Conservation (phyloP, 129 eudicot genomes). For the Flaveria bidentis region DNA sequence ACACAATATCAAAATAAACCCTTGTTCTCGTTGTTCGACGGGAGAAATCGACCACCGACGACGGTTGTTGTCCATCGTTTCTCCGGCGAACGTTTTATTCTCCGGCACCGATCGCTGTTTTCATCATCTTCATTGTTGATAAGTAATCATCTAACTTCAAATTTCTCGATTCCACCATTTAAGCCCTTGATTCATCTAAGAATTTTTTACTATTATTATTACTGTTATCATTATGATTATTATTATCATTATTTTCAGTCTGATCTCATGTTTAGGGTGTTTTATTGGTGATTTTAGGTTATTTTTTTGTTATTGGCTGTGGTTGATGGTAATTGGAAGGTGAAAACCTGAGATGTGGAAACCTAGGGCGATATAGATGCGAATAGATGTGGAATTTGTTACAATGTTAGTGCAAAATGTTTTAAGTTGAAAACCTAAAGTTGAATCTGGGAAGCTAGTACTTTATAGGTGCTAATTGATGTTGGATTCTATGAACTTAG, state of each 20-base stretch:
- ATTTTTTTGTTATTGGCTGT: neutral
- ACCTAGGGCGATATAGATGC: neutral
- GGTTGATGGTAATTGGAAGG: neutral
- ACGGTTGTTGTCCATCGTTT: neutral
- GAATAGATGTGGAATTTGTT: neutral
- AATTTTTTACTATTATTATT: neutral
- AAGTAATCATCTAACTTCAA: neutral
- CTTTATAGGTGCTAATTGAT: neutral
- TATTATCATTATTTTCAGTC: neutral
- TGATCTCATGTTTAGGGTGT: neutral
- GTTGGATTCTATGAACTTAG: neutral
- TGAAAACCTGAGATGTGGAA: no score
- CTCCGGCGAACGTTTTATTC: neutral
- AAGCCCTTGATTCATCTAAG: neutral
- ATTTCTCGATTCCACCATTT: neutral
- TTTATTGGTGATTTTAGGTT: neutral
- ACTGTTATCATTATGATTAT: neutral
- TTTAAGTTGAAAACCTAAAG: neutral
- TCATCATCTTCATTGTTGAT: neutral
- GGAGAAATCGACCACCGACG: neutral
- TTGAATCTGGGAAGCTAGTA: neutral
- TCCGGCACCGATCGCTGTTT: neutral
- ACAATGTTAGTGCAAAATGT: neutral
- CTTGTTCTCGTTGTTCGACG: conserved; percentile 1
- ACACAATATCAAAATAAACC: neutral